These are phyloP conservation scores for Setaria viridis DNA, from an alignment of 202 grass and related monocot species.

Conservation along the genomic window DNA sequence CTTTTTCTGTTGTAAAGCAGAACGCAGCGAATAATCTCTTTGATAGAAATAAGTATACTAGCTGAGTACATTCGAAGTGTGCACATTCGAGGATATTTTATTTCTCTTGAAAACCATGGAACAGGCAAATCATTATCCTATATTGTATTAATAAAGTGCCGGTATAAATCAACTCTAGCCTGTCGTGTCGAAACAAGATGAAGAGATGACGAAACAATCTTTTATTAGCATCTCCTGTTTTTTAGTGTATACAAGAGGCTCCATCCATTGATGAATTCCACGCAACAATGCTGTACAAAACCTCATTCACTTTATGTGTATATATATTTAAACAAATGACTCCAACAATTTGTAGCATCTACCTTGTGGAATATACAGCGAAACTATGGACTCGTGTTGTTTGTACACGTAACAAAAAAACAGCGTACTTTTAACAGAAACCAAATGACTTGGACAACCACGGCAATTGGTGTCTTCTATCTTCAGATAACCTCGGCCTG, in stretches of 20 bases:
- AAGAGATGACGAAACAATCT: neutral
- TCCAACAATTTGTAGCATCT: neutral
- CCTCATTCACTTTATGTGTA: neutral
- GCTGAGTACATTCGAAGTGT: neutral
- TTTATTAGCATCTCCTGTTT: neutral
- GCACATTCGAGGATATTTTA: neutral
- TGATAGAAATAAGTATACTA: neutral
- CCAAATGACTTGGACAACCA: constrained; percentile 27
- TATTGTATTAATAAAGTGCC: neutral
- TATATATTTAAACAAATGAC: neutral
- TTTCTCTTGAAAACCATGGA: neutral
- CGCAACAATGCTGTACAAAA: neutral
- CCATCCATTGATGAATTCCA: constrained; percentile 9
- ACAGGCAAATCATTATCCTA: neutral
- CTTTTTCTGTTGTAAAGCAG: neutral
- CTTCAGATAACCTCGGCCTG: neutral
- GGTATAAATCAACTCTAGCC: neutral
- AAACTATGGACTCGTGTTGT: constrained; percentile 16
- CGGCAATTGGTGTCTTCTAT: neutral
- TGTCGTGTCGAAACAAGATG: neutral
- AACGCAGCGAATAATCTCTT: neutral
- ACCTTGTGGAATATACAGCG: constrained; percentile 7
- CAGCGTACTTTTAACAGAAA: constrained; percentile 15
- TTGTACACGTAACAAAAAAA: neutral
- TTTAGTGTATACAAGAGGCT: constrained; percentile 9